Conservation (phyloP, 148 eudicot species). For the Nyssa sinensis region DNA sequence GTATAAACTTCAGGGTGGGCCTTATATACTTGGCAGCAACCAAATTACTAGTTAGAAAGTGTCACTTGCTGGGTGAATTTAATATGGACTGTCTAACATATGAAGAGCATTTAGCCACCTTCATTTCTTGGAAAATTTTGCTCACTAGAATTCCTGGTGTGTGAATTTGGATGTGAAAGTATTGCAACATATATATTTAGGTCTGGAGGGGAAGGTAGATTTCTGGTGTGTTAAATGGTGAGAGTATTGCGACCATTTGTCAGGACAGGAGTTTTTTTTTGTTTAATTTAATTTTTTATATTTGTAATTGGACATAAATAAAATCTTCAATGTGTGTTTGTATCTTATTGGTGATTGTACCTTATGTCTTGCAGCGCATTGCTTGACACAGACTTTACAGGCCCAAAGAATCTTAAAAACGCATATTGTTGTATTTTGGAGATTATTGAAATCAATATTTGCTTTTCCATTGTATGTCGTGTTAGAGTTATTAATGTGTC, state of each 20-base stretch:
- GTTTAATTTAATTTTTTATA: no score
- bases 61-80: background rate
- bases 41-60: slow-evolving; percentile 1
- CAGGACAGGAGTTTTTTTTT: background rate
- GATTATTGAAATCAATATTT: slow-evolving; percentile 1
- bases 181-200: background rate
- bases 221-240: no score
- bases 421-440: background rate
- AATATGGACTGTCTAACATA: background rate
- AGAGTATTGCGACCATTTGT: background rate
- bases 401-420: background rate
- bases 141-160: slow-evolving; percentile 1
- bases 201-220: no score
- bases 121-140: background rate
- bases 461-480: background rate
- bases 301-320: background rate
- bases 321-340: background rate
- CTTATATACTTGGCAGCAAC: background rate
- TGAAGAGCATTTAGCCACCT: background rate
- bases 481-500: no score
- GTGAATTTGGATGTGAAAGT: background rate
- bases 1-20: slow-evolving; percentile 4
- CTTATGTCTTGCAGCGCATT: background rate
- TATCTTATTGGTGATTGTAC: background rate
- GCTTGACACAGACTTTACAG: background rate